Evolutionary conservation across 495 filamentous ascomycete genomes (phyloP).

Genomic region (Trichoderma erinaceum): DNA sequence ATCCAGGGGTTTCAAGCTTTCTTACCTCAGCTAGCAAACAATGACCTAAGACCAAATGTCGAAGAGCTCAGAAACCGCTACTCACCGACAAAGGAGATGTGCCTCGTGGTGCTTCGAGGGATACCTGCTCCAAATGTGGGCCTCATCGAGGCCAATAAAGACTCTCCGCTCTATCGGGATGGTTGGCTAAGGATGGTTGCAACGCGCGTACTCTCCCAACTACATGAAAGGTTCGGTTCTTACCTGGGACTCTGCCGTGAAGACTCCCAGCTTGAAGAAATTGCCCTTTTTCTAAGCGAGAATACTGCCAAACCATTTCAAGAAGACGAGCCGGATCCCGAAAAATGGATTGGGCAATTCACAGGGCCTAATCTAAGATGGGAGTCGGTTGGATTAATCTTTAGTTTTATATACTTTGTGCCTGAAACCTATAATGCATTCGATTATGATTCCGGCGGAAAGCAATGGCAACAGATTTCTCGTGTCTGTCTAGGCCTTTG

Average conservation of each 20-base stretch:
- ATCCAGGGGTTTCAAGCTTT: conserved; percentile 18
- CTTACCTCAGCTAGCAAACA: not conserved
- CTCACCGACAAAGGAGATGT: conserved; percentile 33
- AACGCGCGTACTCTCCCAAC: conserved; percentile 14
- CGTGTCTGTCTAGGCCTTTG: conserved; percentile 41
- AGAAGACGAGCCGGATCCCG: conserved; percentile 33
- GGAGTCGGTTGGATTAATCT: conserved; percentile 52
- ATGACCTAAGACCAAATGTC: not conserved
- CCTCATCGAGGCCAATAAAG: conserved; percentile 17
- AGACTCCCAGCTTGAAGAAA: conserved; percentile 22
- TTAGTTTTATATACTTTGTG: conserved; percentile 26
- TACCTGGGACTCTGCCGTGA: conserved; percentile 6
- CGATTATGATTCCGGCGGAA: conserved; percentile 16
- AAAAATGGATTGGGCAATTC: conserved; percentile 33
- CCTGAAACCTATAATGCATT: conserved; percentile 15
- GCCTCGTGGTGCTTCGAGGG: conserved; percentile 37
- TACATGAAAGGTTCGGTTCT: conserved; percentile 23
- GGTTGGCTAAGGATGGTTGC: conserved; percentile 23
- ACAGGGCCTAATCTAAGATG: conserved; percentile 50
- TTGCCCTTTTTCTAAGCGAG: conserved; percentile 23
- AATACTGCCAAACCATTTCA: conserved; percentile 24
- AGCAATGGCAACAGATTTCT: conserved; percentile 19
- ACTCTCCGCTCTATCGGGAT: conserved; percentile 15
- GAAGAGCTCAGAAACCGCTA: not conserved
- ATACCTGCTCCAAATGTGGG: conserved; percentile 32